A percentile compares a stretch with the other conserved stretches of the same genome.
These are phyloP conservation scores for Saturnispora besseyi DNA, from an alignment of 805 yeast genomes.

Conservation along the genomic window DNA sequence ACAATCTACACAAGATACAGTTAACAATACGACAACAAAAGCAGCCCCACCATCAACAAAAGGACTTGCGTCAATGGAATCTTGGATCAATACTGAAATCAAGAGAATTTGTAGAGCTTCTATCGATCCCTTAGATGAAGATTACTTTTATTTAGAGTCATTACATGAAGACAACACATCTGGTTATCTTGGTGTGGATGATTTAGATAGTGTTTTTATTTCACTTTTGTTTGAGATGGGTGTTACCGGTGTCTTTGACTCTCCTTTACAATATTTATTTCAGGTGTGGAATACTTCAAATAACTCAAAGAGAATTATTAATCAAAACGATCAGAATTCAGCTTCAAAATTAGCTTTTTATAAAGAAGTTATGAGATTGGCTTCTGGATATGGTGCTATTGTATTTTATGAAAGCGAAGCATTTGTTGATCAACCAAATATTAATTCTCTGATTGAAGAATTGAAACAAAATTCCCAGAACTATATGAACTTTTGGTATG, in stretches of 20 bases:
- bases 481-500: slow-evolving; percentile 41
- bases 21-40: neutral
- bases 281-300: slow-evolving; percentile 36
- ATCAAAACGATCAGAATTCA: slow-evolving; percentile 32
- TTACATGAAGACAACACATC: slow-evolving; percentile 18
- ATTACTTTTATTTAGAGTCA: slow-evolving; percentile 18
- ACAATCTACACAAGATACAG: neutral
- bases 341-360: slow-evolving; percentile 33
- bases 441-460: slow-evolving; percentile 23
- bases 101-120: slow-evolving; percentile 32
- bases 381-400: slow-evolving; percentile 58
- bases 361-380: slow-evolving; percentile 39
- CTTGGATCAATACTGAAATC: slow-evolving; percentile 36
- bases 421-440: slow-evolving; percentile 34
- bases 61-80: slow-evolving; percentile 17
- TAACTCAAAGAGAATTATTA: slow-evolving; percentile 34
- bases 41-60: neutral
- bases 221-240: slow-evolving; percentile 51
- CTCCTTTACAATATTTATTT: slow-evolving; percentile 40
- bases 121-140: slow-evolving; percentile 20
- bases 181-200: slow-evolving; percentile 22
- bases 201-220: slow-evolving; percentile 44
- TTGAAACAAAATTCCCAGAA: slow-evolving; percentile 21
- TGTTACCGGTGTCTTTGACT: slow-evolving; percentile 21
- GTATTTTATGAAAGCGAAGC: slow-evolving; percentile 63